Conservation (phyloP, 2,329 filamentous ascomycete genomes). For the Geoglossum cookeanum region DNA sequence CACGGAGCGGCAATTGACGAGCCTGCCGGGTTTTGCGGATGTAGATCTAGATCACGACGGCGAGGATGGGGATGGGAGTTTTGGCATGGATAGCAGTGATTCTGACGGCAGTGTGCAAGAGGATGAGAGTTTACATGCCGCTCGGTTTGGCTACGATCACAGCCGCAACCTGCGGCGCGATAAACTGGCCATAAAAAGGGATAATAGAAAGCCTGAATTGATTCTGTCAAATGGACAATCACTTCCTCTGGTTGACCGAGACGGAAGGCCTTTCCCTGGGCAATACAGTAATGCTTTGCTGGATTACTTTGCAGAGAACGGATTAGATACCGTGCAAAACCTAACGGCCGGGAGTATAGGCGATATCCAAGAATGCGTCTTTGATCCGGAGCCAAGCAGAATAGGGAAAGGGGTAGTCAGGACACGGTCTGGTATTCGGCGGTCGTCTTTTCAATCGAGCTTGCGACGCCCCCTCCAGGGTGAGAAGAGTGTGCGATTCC, state of each 20-base stretch:
- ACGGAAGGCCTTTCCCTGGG: background rate
- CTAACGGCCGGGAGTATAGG: background rate
- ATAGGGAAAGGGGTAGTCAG: background rate
- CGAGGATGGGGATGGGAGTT: slow-evolving; percentile 10
- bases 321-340: background rate
- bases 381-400: background rate
- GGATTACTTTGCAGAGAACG: background rate
- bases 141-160: background rate
- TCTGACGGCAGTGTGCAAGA: background rate
- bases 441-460: background rate
- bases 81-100: background rate
- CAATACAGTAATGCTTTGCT: background rate
- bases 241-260: background rate
- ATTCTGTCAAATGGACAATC: background rate
- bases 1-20: slow-evolving; percentile 11
- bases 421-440: background rate
- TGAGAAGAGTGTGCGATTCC: slow-evolving; percentile 14
- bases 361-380: slow-evolving; percentile 4
- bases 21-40: slow-evolving; percentile 4
- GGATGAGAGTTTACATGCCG: slow-evolving; percentile 6
- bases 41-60: slow-evolving; percentile 16
- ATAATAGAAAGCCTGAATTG: background rate
- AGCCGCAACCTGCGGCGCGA: background rate
- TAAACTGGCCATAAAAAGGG: background rate
- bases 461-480: slow-evolving; percentile 8